Conservation (phyloP, 2,329 filamentous ascomycete species). For the Beauveria asiatica region DNA sequence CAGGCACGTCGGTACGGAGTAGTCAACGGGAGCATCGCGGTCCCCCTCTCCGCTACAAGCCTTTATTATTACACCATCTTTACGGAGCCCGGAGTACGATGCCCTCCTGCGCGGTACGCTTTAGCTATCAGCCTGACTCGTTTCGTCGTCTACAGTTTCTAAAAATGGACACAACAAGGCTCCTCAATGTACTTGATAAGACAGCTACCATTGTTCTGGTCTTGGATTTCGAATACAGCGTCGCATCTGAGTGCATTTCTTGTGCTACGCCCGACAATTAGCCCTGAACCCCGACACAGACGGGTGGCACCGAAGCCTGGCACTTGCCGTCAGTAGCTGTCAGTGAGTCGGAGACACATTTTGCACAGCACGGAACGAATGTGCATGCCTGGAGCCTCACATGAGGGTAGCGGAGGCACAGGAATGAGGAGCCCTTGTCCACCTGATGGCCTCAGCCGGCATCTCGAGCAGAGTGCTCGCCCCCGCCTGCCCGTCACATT, state of each 20-base stretch:
- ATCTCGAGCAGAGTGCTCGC: not conserved
- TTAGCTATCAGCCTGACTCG: not conserved
- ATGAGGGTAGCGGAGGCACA: conserved; percentile 4
- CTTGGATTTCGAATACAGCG: not conserved
- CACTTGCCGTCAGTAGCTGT: not conserved
- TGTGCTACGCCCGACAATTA: not conserved
- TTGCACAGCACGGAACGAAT: not conserved
- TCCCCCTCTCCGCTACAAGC: not conserved
- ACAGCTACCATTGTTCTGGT: not conserved
- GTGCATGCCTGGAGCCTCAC: conserved; percentile 5
- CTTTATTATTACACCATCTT: not conserved
- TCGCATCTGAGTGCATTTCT: not conserved
- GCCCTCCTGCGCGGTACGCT: not conserved
- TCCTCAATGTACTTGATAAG: not conserved
- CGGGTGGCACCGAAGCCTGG: not conserved
- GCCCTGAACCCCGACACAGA: not conserved
- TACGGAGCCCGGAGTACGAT: not conserved
- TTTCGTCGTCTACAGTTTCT: not conserved
- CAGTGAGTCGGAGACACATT: not conserved
- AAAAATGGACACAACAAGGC: not conserved
- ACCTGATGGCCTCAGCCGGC: not conserved
- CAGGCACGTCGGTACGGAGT: not conserved
- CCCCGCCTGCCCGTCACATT: not conserved
- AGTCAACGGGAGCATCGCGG: not conserved
- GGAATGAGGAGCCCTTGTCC: not conserved